phyloP scores from a whole-genome alignment of 306 rosid genomes.

The Cicer cuneatum region DNA sequence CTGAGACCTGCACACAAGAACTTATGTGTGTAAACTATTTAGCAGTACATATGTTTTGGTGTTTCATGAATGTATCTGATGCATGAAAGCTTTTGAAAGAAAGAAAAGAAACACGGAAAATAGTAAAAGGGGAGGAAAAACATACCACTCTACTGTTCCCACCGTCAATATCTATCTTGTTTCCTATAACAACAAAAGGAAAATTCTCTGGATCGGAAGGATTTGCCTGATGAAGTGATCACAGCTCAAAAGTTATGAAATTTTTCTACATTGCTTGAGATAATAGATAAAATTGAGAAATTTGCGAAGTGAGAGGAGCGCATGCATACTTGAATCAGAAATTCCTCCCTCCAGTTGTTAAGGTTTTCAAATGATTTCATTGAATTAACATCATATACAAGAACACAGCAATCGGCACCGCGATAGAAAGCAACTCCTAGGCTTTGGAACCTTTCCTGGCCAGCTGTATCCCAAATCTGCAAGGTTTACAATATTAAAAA shows the following conservation, averaged over 20 bases:
- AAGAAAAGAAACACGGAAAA: conserved; percentile 8
- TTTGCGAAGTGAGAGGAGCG: conserved; percentile 33
- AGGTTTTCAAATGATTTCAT: conserved; percentile 97
- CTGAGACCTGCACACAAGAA: conserved; percentile 71
- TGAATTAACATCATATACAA: conserved; percentile 96
- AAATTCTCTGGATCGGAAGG: conserved; percentile 99
- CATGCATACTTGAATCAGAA: conserved; percentile 80
- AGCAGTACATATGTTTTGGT: conserved; percentile 10
- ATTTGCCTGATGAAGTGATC: conserved; percentile 76
- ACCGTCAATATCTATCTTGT: conserved; percentile 95
- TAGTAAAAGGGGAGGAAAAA: conserved; percentile 23
- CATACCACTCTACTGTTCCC: conserved; percentile 98
- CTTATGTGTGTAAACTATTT: conserved; percentile 30
- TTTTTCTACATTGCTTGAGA: background rate
- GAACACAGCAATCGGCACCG: conserved; percentile 99
- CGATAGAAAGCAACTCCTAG: conserved; percentile 99
- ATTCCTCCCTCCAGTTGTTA: conserved; percentile 98
- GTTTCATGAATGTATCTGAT: background rate
- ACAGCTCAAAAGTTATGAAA: conserved; percentile 38
- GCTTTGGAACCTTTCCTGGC: conserved; percentile 99
- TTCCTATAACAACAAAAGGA: conserved; percentile 96
- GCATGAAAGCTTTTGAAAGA: conserved; percentile 5
- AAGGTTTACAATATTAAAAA: conserved; percentile 9
- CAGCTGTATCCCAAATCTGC: conserved; percentile 99
- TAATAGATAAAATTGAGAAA: conserved; percentile 24